phyloP scores from a whole-genome alignment of 23 red algal species.

The Gracilaria domingensis region DNA sequence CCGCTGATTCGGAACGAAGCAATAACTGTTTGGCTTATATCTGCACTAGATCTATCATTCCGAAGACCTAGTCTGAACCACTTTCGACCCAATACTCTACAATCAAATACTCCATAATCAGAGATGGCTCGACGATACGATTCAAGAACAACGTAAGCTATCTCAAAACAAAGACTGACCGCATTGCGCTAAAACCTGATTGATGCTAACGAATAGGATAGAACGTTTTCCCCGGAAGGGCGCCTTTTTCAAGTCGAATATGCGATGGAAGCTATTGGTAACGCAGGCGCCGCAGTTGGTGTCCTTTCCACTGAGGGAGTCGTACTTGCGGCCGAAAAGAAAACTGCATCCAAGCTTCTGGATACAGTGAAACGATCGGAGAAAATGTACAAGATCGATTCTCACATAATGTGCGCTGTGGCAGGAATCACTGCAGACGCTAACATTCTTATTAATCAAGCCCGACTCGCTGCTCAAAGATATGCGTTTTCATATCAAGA shows the following conservation, averaged over 20 bases:
- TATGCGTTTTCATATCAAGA: conserved; percentile 97
- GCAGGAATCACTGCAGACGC: conserved; percentile 99
- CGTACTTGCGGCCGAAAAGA: conserved; percentile 95
- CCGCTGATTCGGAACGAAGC: neutral
- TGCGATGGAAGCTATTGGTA: conserved; percentile 99
- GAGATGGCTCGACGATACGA: conserved; percentile 65
- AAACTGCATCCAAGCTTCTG: conserved; percentile 96
- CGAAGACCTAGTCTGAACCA: neutral
- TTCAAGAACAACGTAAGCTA: conserved; percentile 73
- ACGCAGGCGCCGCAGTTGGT: conserved; percentile 95
- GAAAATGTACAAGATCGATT: conserved; percentile 99
- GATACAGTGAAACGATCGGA: conserved; percentile 91
- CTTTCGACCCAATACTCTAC: neutral
- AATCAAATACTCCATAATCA: neutral
- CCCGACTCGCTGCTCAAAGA: conserved; percentile 88
- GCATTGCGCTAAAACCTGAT: neutral
- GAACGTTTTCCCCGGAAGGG: conserved; percentile 97
- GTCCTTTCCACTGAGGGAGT: conserved; percentile 91
- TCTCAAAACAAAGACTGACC: neutral
- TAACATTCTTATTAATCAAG: conserved; percentile 96
- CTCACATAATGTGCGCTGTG: conserved; percentile 95
- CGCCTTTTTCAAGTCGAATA: conserved; percentile 99
- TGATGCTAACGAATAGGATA: conserved; percentile 18
- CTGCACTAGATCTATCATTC: neutral
- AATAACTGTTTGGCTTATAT: neutral